Base-by-base conservation (phyloP, 2,329 filamentous ascomycete species). In the Scolecobasidium constrictum region DNA sequence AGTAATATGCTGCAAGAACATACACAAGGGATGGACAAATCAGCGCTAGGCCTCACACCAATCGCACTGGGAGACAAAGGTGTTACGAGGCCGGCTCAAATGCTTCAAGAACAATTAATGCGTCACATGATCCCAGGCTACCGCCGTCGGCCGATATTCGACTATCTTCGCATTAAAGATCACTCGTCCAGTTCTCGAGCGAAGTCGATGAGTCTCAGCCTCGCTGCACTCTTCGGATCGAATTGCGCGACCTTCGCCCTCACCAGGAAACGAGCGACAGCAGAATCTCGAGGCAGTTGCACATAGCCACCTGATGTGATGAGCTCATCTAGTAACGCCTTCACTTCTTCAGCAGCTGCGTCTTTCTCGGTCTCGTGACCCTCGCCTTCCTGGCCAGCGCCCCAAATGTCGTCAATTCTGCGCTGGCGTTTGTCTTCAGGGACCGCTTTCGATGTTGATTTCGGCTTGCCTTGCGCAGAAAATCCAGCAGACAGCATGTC, bases 221-320 rank as follows among this genome's bases (percentile, higher is more conserved):
- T 66, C 46, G 60, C 59, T 13, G 72, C 72, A 56, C 75, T 70
- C 45, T 66, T 68, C 1, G 71, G 69, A 52, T 75, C 68, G 39
- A 72, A 73, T 46, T 74, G 70, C 12, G 72, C 72, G 44, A 75
- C 65, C 52, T 72, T 75, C 9, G 69, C 68, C 50, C 68, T 62
- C 13, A 75, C 66, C 23, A 75, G 53, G 47, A 75, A 75, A 35
- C 72, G 60, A 5, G 69, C 67, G 13, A 67, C 66, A 12, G 71
- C 72, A 28, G 69, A 71, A 44, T 75, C 72, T 23, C 62, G 59
- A 20, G 63, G 53, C 15, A 75, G 52, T 19, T 65, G 58, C 36
- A 70, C 62, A 49, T 75, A 75, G 61, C 6, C 57, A 52, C 15
- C 56, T 59, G 3, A 54, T 55, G 16, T 48, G 43, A 73, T 53